phyloP scores from a whole-genome alignment of 2,329 filamentous ascomycete genomes.

The Sarocladiaceae sp. region DNA sequence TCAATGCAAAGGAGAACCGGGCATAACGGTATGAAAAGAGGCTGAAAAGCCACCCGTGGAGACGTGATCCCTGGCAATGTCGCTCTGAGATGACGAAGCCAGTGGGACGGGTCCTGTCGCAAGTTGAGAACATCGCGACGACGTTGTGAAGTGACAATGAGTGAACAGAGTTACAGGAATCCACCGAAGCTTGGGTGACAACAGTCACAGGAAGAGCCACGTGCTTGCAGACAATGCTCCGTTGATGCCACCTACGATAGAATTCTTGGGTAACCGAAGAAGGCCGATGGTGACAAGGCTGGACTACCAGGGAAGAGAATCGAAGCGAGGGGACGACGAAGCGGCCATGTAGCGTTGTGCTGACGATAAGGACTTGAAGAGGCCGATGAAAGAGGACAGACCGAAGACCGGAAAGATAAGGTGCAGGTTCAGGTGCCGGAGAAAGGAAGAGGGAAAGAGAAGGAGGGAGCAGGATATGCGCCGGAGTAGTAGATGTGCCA shows the following conservation, averaged over 20 bases:
- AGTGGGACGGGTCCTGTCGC: not conserved
- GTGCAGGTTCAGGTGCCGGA: not conserved
- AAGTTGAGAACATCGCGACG: no score
- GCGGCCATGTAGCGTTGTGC: not conserved
- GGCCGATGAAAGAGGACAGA: no score
- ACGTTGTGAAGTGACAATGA: no score
- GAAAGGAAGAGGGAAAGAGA: not conserved
- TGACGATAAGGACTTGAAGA: not conserved
- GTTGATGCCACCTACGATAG: no score
- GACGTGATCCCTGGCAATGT: constrained; percentile 1
- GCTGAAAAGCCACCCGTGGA: constrained; percentile 7
- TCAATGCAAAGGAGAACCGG: not conserved
- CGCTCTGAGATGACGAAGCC: constrained; percentile 2
- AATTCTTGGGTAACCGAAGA: no score
- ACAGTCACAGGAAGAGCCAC: no score
- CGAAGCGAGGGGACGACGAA: no score
- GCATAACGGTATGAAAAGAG: constrained; percentile 7
- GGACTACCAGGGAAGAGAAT: no score
- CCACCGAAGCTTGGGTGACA: no score
- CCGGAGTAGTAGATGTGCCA: constrained; percentile 7
- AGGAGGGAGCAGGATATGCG: constrained; percentile 2
- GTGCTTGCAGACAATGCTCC: no score
- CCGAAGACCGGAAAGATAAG: not conserved
- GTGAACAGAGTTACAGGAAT: no score
- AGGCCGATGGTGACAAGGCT: no score